phyloP scores from a whole-genome alignment of 1,139 yeast species.

The Kurtzmaniella quercitrusa region DNA sequence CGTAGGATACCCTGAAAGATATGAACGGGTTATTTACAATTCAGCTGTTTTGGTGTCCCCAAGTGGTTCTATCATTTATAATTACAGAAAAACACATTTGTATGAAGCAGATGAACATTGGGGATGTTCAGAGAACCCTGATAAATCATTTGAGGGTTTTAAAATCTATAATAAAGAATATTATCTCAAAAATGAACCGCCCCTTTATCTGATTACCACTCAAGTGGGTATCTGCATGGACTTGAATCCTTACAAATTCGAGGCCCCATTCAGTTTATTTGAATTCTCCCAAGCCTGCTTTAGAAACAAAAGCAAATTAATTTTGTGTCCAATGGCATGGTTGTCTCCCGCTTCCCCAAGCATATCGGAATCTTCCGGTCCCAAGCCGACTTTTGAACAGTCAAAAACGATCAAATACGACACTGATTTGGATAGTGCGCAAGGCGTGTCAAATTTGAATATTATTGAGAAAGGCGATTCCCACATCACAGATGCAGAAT shows the following conservation, averaged over 20 bases:
- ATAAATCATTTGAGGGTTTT: conserved; percentile 36
- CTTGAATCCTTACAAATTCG: conserved; percentile 78
- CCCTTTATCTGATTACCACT: conserved; percentile 25
- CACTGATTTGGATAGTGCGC: not conserved
- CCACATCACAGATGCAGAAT: conserved; percentile 6
- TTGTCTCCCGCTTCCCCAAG: conserved; percentile 54
- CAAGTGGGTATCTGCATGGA: conserved; percentile 95
- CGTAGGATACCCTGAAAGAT: conserved; percentile 75
- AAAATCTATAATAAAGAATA: conserved; percentile 32
- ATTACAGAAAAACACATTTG: conserved; percentile 74
- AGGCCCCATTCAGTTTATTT: conserved; percentile 69
- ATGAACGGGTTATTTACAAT: conserved; percentile 49
- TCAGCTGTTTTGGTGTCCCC: conserved; percentile 66
- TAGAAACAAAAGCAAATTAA: conserved; percentile 45
- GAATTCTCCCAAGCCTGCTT: conserved; percentile 65
- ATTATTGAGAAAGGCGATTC: not conserved
- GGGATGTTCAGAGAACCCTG: conserved; percentile 75
- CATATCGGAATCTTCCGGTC: conserved; percentile 18
- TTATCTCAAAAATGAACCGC: conserved; percentile 13
- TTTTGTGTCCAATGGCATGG: conserved; percentile 90
- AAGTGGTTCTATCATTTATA: conserved; percentile 53
- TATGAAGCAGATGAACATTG: conserved; percentile 78
- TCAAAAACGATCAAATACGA: conserved; percentile 1
- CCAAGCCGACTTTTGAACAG: not conserved
- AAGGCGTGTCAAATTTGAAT: not conserved